Evolutionary conservation across 2,329 filamentous ascomycete species (phyloP), one percentile per base, ranked within the genome.

Genomic region (Exophiala sideris): DNA sequence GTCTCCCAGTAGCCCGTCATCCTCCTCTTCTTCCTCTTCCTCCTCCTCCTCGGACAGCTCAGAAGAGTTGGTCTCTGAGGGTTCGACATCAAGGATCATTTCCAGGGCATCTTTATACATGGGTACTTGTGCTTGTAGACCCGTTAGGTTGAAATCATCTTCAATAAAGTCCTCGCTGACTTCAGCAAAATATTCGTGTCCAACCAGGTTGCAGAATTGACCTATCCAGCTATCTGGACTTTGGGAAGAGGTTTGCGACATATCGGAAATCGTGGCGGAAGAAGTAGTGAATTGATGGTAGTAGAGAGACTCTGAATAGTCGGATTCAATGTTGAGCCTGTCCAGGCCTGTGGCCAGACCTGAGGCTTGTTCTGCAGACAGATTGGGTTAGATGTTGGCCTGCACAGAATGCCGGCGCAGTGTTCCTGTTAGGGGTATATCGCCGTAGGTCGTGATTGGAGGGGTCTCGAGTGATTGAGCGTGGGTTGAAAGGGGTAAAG

Each of bases 101-200:
- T 99, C 94, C 60, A 99, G 77, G 10, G 94, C 94, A 75, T 99
- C 94, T 74, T 97, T 99, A 73, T 99, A 99, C 89, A 96, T 96
- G 61, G 90, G 87, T 48, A 99, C 94, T 75, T 97, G 92, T 56
- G 86, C 88, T 73, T 96, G 91, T 66, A 99, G 79, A 46, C 94
- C 94, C 1, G 94, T 99, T 62, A 99, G 79, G 73, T 99, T 99
- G 80, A 99, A 99, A 73, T 99, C 94, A 84, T 99, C 94, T 73
- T 99, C 94, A 69, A 99, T 97, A 67, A 99, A 99, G 68, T 99
- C 94, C 75, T 99, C 94, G 42, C 90, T 94, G 47, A 99, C 92
- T 77, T 99, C 94, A 59, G 94, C 94, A 73, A 99, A 99, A 76
- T 97, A 99, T 73, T 99, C 94, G 71, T 99, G 94, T 58, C 94